These are phyloP conservation scores for Terana coerulea DNA, from an alignment of 768 basidiomycete genomes.

Conservation along the genomic window DNA sequence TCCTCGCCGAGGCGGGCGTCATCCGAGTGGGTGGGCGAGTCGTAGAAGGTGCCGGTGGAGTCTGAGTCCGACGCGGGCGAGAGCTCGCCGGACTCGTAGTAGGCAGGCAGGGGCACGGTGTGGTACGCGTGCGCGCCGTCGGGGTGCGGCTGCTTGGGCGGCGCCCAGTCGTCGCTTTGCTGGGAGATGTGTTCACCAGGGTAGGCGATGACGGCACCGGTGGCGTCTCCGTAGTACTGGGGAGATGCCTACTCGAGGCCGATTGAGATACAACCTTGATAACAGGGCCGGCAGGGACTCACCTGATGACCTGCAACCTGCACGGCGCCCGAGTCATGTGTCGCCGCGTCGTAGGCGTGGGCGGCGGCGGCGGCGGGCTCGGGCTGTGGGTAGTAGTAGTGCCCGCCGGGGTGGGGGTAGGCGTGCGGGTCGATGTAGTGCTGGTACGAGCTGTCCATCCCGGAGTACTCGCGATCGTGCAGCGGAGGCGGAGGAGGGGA, in stretches of 20 bases:
- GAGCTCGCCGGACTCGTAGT: slow-evolving; percentile 11
- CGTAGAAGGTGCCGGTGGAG: slow-evolving; percentile 9
- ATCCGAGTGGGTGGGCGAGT: slow-evolving; percentile 6
- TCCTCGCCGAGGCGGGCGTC: slow-evolving; percentile 5
- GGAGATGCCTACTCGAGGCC: slow-evolving; percentile 5
- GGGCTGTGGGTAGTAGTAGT: neutral
- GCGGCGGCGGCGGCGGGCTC: neutral
- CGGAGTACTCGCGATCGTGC: neutral
- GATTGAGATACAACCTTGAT: slow-evolving; percentile 14
- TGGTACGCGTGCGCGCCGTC: neutral
- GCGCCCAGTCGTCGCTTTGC: neutral
- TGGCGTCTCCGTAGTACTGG: slow-evolving; percentile 10
- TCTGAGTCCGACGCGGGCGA: slow-evolving; percentile 8
- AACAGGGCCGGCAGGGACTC: slow-evolving; percentile 6
- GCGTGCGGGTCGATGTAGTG: slow-evolving; percentile 1
- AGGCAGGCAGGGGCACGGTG: neutral
- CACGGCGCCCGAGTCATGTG: slow-evolving; percentile 8
- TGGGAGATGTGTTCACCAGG: neutral
- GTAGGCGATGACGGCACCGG: slow-evolving; percentile 10
- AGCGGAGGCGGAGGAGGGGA: slow-evolving; percentile 4
- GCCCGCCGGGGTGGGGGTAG: neutral
- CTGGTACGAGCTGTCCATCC: neutral
- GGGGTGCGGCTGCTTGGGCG: neutral
- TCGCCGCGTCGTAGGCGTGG: neutral
- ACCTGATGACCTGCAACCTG: slow-evolving; percentile 8